Evolutionary conservation across 805 yeast genomes (phyloP), one percentile per base, ranked within the genome.

Genomic region (Monosporozyma siamensis): DNA sequence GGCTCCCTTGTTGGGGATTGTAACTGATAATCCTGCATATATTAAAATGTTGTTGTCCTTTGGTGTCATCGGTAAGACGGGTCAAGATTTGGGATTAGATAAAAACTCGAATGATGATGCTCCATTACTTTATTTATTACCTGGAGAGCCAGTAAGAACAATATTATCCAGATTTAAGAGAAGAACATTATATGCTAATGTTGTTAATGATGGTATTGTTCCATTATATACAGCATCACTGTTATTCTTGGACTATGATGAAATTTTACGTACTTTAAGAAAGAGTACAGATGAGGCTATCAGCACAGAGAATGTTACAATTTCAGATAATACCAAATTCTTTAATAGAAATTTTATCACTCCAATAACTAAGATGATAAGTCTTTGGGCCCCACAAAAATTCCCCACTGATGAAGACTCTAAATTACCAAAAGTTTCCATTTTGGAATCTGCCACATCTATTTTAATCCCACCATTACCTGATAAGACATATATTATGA

Each of bases 31-130:
- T 54, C 92, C 95, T 0, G 73, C 78, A 1, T 82, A 79, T 55
- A 78, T 84, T 8, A 80, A 81, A 50, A 58, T 82, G 21, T 80
- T 84, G 1, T 63, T 84, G 12, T 74, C 76, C 56, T 77, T 81
- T 34, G 95, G 95, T 0, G 70, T 82, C 15, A 84, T 81, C 11
- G 95, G 95, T 1, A 78, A 75, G 53, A 80, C 94, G 0, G 95
- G 95, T 1, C 83, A 78, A 55, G 94, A 84, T 56, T 61, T 84
- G 46, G 83, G 87, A 1, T 63, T 84, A 31, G 71, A 72, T 44
- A 50, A 43, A n/a, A 64, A 61, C 31, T 43, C 65, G 2, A 74
- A 70, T 30, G 58, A 63, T 12, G 69, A 66, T 30, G 60, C 55
- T 42, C 88, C 92, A 0, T 58, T 84, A 27, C 61, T 84, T 15